Percentiles rank a stretch among this genome's conserved stretches.
Evolutionary conservation across 2,329 filamentous ascomycete species (phyloP).

Genomic region (Myriosclerotinia duriaeana): DNA sequence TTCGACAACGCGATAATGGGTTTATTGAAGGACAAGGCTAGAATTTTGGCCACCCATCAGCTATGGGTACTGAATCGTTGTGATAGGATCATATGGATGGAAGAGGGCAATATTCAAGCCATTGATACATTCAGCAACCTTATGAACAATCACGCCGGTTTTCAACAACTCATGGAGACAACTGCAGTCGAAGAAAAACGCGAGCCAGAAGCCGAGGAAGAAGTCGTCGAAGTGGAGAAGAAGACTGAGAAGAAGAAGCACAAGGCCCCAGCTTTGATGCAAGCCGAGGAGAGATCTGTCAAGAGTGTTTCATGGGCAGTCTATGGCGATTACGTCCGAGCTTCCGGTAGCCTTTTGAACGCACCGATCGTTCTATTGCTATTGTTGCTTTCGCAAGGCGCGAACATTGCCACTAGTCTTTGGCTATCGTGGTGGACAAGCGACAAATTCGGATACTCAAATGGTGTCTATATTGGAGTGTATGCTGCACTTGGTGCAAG

Average conservation of each 20-base stretch:
- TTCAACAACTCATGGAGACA: conserved; percentile 79
- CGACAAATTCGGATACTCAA: conserved; percentile 62
- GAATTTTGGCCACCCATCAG: conserved; percentile 91
- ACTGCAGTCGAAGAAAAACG: conserved; percentile 70
- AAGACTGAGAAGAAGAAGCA: conserved; percentile 48
- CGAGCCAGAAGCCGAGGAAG: conserved; percentile 49
- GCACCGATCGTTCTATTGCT: conserved; percentile 56
- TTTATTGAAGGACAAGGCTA: conserved; percentile 81
- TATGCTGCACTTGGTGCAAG: conserved; percentile 69
- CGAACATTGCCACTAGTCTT: conserved; percentile 83
- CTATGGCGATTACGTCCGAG: conserved; percentile 63
- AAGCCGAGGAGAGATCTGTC: conserved; percentile 62
- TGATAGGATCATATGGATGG: conserved; percentile 91
- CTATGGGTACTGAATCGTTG: conserved; percentile 88
- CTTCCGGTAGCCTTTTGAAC: conserved; percentile 58
- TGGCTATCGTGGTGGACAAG: conserved; percentile 55
- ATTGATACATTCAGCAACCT: conserved; percentile 88
- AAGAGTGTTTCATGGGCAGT: conserved; percentile 63
- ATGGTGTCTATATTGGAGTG: conserved; percentile 69
- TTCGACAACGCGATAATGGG: conserved; percentile 95
- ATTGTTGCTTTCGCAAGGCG: conserved; percentile 65
- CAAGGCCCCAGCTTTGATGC: conserved; percentile 67
- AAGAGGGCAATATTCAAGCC: conserved; percentile 78
- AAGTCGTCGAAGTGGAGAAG: conserved; percentile 49
- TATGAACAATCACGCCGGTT: conserved; percentile 74